Conservation (phyloP, 768 basidiomycete genomes). For the Lentinula raphanica region DNA sequence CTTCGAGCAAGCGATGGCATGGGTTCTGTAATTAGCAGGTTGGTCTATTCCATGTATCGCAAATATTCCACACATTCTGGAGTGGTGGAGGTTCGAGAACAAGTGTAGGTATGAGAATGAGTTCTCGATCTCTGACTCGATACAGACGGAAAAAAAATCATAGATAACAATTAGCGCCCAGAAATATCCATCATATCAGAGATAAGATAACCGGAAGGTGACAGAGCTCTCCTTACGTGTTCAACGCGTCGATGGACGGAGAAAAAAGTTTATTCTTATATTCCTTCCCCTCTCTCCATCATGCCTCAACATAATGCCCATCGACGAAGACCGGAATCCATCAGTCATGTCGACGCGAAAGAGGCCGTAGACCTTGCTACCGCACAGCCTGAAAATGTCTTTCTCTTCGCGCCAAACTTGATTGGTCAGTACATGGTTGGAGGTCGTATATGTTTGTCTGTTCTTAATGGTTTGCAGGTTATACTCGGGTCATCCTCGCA, state of each 20-base stretch:
- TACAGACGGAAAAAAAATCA: neutral
- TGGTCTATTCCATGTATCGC: constrained; percentile 78
- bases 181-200: neutral
- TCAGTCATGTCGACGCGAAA: constrained; percentile 77
- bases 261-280: neutral
- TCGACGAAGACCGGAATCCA: constrained; percentile 47
- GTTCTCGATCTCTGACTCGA: constrained; percentile 7
- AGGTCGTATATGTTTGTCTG: constrained; percentile 9
- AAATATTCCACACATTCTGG: constrained; percentile 85
- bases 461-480: constrained; percentile 47
- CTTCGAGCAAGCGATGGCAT: constrained; percentile 82
- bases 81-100: constrained; percentile 10
- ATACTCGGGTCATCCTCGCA: constrained; percentile 85
- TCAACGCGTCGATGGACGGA: neutral
- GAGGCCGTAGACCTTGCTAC: constrained; percentile 84
- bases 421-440: constrained; percentile 62
- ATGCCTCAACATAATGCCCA: constrained; percentile 24
- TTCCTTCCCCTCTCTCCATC: constrained; percentile 7
- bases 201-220: neutral
- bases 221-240: neutral
- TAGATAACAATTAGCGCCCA: constrained; percentile 6
- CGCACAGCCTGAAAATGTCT: constrained; percentile 92
- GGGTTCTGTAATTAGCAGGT: constrained; percentile 61
- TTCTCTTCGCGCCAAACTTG: constrained; percentile 94
- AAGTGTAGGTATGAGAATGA: constrained; percentile 25